Evolutionary conservation across 2,329 filamentous ascomycete species (phyloP).

Genomic region (Phaeosphaeriaceae sp.): DNA sequence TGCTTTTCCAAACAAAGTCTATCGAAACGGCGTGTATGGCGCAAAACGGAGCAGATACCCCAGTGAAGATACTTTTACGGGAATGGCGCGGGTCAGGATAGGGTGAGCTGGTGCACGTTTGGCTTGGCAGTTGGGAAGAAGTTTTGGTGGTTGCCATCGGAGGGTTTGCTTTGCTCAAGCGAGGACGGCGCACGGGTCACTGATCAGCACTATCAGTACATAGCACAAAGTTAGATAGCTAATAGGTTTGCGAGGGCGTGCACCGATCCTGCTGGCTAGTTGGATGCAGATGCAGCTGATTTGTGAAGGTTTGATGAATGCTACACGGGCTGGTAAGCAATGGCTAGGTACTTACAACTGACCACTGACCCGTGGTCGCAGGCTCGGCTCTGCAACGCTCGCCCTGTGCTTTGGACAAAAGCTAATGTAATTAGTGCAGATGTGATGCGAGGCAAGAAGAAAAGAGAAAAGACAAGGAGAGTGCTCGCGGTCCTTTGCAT

Average conservation of each 20-base stretch:
- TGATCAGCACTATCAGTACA: neutral
- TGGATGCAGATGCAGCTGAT: neutral
- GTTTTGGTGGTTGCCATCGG: neutral
- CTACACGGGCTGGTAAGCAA: neutral
- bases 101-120: neutral
- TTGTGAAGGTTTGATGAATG: constrained; percentile 6
- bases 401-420: neutral
- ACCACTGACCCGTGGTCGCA: neutral
- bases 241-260: neutral
- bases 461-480: neutral
- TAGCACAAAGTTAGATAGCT: too few relatives aligned
- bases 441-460: neutral
- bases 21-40: too few relatives aligned
- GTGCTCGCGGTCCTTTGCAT: neutral
- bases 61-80: neutral
- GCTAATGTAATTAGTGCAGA: neutral
- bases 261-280: neutral
- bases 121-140: constrained; percentile 1
- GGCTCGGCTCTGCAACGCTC: neutral
- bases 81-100: neutral
- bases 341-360: neutral
- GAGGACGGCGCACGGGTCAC: neutral
- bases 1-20: too few relatives aligned
- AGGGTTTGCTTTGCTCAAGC: too few relatives aligned
- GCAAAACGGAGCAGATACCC: neutral